phyloP scores from a whole-genome alignment of 2,329 filamentous ascomycete species.

The Colletotrichum tamarilloi region DNA sequence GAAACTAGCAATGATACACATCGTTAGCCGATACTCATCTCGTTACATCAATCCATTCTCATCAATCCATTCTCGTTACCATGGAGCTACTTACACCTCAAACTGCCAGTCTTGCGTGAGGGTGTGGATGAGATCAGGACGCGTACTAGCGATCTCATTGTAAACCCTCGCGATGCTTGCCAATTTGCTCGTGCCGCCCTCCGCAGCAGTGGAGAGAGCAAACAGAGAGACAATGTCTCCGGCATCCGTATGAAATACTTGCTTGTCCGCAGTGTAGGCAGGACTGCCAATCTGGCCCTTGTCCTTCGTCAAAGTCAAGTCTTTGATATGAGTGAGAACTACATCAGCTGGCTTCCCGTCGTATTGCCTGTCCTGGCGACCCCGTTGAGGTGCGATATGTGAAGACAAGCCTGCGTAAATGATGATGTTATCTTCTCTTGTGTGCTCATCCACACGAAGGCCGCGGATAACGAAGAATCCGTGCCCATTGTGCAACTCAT shows the following conservation, averaged over 20 bases:
- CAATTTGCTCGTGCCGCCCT: constrained; percentile 68
- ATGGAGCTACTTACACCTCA: constrained; percentile 47
- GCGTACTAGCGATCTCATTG: constrained; percentile 69
- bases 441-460: constrained; percentile 62
- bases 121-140: constrained; percentile 71
- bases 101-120: constrained; percentile 63
- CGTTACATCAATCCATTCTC: background rate
- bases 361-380: constrained; percentile 61
- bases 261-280: constrained; percentile 70
- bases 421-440: constrained; percentile 66
- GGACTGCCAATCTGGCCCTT: constrained; percentile 63
- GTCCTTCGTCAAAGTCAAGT: constrained; percentile 56
- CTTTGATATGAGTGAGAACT: constrained; percentile 71
- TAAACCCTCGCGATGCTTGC: constrained; percentile 70
- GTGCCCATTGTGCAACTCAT: constrained; percentile 66
- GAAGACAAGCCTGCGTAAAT: constrained; percentile 70
- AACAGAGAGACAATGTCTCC: constrained; percentile 71
- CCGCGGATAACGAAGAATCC: constrained; percentile 73
- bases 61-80: background rate
- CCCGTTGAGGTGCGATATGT: constrained; percentile 66
- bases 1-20: constrained; percentile 54
- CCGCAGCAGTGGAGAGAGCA: constrained; percentile 60
- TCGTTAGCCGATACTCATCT: background rate
- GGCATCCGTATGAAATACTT: constrained; percentile 71
- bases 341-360: constrained; percentile 60